Evolutionary conservation across 1,284 basidiomycete genomes (phyloP).

Genomic region (Papiliotrema nemorosa): DNA sequence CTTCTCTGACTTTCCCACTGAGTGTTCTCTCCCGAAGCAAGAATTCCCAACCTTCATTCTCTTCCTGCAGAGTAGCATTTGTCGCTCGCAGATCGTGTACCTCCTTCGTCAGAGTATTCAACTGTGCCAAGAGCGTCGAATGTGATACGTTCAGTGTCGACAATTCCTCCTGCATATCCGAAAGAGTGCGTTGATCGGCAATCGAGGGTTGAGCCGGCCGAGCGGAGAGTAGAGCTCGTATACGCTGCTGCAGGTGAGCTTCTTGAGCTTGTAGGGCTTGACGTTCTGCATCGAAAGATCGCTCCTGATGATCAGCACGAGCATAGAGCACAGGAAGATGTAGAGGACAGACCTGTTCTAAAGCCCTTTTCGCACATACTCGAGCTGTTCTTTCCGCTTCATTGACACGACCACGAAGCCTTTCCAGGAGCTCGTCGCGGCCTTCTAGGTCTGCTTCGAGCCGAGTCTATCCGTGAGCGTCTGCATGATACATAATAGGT

Average conservation of each 20-base stretch:
- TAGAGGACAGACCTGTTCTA: constrained; percentile 36
- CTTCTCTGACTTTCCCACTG: constrained; percentile 70
- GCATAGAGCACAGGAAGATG: not conserved
- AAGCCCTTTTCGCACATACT: constrained; percentile 32
- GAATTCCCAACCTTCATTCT: constrained; percentile 93
- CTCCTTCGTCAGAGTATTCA: constrained; percentile 34
- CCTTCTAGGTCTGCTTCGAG: constrained; percentile 43
- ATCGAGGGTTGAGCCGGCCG: not conserved
- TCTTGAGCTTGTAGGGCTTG: constrained; percentile 40
- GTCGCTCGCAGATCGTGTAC: constrained; percentile 34
- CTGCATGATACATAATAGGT: not conserved
- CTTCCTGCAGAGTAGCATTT: constrained; percentile 56
- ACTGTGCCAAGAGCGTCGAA: constrained; percentile 34
- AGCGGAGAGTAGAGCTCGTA: constrained; percentile 19
- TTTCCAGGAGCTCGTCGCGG: constrained; percentile 36
- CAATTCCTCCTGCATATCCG: constrained; percentile 39
- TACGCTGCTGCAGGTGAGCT: constrained; percentile 29
- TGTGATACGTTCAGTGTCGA: constrained; percentile 33
- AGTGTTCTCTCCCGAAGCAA: constrained; percentile 82
- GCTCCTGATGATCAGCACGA: constrained; percentile 24
- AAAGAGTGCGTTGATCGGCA: constrained; percentile 1
- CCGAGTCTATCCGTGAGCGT: constrained; percentile 15
- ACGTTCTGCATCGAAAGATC: constrained; percentile 43
- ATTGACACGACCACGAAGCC: constrained; percentile 22
- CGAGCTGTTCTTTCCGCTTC: constrained; percentile 34